Base-by-base conservation (phyloP, 768 basidiomycete genomes). In the Russula emetica region DNA sequence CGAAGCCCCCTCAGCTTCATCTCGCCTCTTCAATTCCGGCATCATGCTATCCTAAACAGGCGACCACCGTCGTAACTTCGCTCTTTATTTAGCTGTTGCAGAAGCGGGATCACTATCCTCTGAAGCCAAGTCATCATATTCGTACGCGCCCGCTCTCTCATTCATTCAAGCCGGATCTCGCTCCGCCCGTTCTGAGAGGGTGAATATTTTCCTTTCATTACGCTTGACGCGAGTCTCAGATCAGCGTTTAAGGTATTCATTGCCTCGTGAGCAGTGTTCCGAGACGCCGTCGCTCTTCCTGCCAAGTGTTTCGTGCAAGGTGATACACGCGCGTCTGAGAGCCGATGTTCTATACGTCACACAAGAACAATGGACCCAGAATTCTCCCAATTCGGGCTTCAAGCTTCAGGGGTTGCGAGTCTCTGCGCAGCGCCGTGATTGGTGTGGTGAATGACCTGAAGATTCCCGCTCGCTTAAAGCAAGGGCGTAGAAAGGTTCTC, bases 191-290 rank as follows among this genome's bases (percentile, higher is more conserved):
- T 44, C 38, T 5, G 50, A 32, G 47, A 61, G 20, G 26, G 54
- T 56, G 53, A 52, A n/a, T 51, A 20, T 42, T 22, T 50, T 55
- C 59, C 53, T 42, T 60, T 55, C 38, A 51, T 61, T 55, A 50
- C 52, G 5, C 52, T 54, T 40, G 30, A 54, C 28, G 45, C 47
- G 45, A 64, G 50, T 58, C 38, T 60, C 63, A 60, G 63, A 64
- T 64, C 63, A 60, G 63, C 63, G 63, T 64, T 64, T 64, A 64
- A 64, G 44, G 63, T 63, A 54, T 63, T 55, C 57, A 63, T 53
- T 59, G 22, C 57, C 52, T 64, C 47, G 58, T 55, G 58, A 60
- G 47, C 24, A 55, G 36, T 14, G 34, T 60, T 64, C 58, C 53
- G 26, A 64, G 58, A 64, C 63, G 63, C 63, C 63, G 58, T 64